Conservation (phyloP, 2,329 filamentous ascomycete species). For the Verticillium nonalfalfae region DNA sequence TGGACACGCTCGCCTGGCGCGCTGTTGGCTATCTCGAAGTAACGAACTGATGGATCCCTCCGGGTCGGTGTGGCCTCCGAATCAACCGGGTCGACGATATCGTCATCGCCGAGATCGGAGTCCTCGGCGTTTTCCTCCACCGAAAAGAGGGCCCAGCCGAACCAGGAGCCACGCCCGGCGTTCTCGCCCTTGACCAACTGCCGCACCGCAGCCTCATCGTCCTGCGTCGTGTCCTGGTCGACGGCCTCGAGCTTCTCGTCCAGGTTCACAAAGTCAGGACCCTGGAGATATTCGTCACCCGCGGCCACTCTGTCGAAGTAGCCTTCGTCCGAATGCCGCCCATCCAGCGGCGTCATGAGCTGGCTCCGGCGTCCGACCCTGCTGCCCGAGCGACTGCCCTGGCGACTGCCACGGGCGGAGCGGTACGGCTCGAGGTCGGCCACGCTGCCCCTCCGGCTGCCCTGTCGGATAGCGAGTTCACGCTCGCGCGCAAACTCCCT, state of each 20-base stretch:
- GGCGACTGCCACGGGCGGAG: conserved; percentile 15
- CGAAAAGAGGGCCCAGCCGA: conserved; percentile 57
- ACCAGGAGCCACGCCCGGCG: conserved; percentile 49
- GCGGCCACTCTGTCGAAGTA: conserved; percentile 29
- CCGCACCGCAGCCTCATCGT: conserved; percentile 54
- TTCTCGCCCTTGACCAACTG: conserved; percentile 48
- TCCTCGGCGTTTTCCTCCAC: conserved; percentile 55
- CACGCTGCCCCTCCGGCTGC: conserved; percentile 40
- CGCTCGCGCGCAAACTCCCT: conserved; percentile 44
- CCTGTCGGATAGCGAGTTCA: conserved; percentile 38
- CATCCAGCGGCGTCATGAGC: conserved; percentile 38
- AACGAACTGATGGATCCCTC: conserved; percentile 23
- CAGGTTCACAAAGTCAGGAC: conserved; percentile 58
- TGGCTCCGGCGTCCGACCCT: conserved; percentile 35
- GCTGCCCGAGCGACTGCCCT: conserved; percentile 42
- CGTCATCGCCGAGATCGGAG: conserved; percentile 32
- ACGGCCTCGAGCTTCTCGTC: conserved; percentile 52
- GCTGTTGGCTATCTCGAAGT: conserved; percentile 33
- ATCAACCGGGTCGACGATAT: conserved; percentile 13
- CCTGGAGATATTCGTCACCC: conserved; percentile 31
- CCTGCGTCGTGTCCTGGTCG: conserved; percentile 41
- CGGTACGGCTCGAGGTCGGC: conserved; percentile 19
- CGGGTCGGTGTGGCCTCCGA: conserved; percentile 16
- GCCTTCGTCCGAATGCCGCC: conserved; percentile 29
- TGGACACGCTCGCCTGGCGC: conserved; percentile 39